These are phyloP conservation scores for Podila clonocystis DNA, from an alignment of 192 early-diverging fungal genomes.

Conservation along the genomic window DNA sequence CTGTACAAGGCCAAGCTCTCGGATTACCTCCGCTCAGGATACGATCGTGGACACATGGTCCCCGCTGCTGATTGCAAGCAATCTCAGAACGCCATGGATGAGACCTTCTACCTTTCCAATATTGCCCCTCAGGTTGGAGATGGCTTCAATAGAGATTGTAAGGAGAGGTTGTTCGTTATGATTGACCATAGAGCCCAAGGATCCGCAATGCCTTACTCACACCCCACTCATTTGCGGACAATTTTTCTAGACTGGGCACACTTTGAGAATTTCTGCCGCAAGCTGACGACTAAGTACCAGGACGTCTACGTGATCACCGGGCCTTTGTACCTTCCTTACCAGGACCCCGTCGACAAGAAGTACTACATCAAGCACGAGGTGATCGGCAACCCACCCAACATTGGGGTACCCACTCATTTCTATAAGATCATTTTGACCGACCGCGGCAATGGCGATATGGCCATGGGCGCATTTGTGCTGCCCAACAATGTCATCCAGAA, in stretches of 20 bases:
- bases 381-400: constrained; percentile 86
- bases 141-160: constrained; percentile 91
- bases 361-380: constrained; percentile 88
- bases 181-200: too few relatives aligned
- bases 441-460: constrained; percentile 52
- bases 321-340: constrained; percentile 85
- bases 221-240: too few relatives aligned
- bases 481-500: constrained; percentile 82
- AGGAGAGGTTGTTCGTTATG: too few relatives aligned
- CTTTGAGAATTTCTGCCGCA: constrained; percentile 84
- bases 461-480: constrained; percentile 80
- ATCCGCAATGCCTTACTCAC: too few relatives aligned
- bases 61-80: constrained; percentile 89
- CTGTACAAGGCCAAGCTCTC: constrained; percentile 78
- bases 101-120: constrained; percentile 87
- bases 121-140: constrained; percentile 85
- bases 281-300: constrained; percentile 74
- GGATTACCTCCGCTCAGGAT: constrained; percentile 86
- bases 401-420: constrained; percentile 93
- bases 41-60: constrained; percentile 93
- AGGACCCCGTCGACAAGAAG: constrained; percentile 70
- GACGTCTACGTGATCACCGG: constrained; percentile 92
- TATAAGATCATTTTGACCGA: constrained; percentile 89
- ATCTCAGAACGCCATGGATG: constrained; percentile 78
- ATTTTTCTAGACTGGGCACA: constrained; percentile 78